phyloP scores from a whole-genome alignment of 805 yeast genomes.

The Ogataea methylovora region DNA sequence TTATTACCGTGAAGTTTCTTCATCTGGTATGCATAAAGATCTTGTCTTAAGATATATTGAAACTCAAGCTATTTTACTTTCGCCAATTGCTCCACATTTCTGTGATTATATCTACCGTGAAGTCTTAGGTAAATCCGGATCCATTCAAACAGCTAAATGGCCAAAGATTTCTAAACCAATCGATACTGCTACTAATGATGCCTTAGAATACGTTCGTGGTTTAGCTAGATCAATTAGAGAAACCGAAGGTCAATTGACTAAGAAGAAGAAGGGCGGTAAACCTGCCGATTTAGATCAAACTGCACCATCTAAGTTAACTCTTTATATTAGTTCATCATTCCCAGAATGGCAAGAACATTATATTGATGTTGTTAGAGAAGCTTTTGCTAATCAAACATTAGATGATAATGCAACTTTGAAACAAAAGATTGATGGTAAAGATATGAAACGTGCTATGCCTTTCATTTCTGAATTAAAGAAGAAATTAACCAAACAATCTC shows the following conservation, averaged over 20 bases:
- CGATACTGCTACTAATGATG: constrained; percentile 51
- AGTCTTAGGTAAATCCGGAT: constrained; percentile 52
- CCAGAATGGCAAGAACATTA: constrained; percentile 61
- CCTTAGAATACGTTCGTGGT: constrained; percentile 73
- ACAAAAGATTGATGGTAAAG: constrained; percentile 64
- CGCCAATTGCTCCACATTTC: constrained; percentile 96
- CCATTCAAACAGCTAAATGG: constrained; percentile 72
- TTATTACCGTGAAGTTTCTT: constrained; percentile 79
- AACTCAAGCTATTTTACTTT: constrained; percentile 72
- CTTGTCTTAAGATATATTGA: constrained; percentile 78
- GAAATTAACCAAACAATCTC: constrained; percentile 61
- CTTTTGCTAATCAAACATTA: constrained; percentile 57
- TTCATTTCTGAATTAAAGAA: constrained; percentile 82
- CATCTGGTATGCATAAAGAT: constrained; percentile 68
- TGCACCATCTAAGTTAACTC: constrained; percentile 64
- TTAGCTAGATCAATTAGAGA: constrained; percentile 84
- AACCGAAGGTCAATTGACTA: constrained; percentile 80
- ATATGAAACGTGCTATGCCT: constrained; percentile 98
- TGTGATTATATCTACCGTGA: constrained; percentile 87
- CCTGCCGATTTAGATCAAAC: constrained; percentile 65
- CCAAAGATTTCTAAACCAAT: constrained; percentile 70
- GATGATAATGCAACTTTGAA: constrained; percentile 59
- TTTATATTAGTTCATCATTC: constrained; percentile 73
- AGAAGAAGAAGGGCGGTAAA: constrained; percentile 80
- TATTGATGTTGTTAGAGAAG: constrained; percentile 63